Evolutionary conservation across 2,329 filamentous ascomycete genomes (phyloP), one percentile per base, ranked within the genome.

Genomic region (Cryphonectria parasitica): DNA sequence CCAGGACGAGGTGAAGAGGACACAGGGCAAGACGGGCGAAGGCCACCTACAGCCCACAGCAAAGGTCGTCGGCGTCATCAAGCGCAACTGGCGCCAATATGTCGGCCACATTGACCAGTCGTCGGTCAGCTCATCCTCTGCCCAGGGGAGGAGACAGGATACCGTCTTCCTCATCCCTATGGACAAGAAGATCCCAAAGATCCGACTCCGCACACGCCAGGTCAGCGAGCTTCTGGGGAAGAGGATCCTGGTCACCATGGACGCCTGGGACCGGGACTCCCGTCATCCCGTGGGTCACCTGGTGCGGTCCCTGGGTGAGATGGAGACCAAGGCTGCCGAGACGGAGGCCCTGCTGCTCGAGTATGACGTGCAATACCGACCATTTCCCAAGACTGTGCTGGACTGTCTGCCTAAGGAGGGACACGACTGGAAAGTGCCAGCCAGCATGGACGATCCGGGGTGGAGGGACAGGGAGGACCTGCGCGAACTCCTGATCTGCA

Each of bases 151-250:
- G 71, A 92, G 92, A 76, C 94, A 97, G 78, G 94, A 98, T 78
- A 97, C 89, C 22, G 94, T 99, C 19, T 99, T 99, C 81, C 86
- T 99, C 25, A 90, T 98, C 64, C 95, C 96, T 4, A 98, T 99
- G 95, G 95, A 99, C 81, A 98, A 97, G 85, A 92, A 94, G 77
- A 92, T 99, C 31, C 96, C 96, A 2, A 99, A 98, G 83, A 98
- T 99, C 76, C 90, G 94, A 62, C 90, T 99, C 68, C 91, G 95
- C 66, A 98, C 96, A 15, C 88, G 96, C 66, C 96, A 98, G 81
- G 95, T 94, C 34, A 90, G 90, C 22, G 94, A 97, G 77, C 87
- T 99, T 4, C 82, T 98, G 39, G 96, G 96, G 6, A 96, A 98
- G 84, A 91, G 97, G 70, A 90, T 99, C 65, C 82, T 99, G 15